phyloP scores from a whole-genome alignment of 2,329 filamentous ascomycete genomes.

The Cladosporium phlei region DNA sequence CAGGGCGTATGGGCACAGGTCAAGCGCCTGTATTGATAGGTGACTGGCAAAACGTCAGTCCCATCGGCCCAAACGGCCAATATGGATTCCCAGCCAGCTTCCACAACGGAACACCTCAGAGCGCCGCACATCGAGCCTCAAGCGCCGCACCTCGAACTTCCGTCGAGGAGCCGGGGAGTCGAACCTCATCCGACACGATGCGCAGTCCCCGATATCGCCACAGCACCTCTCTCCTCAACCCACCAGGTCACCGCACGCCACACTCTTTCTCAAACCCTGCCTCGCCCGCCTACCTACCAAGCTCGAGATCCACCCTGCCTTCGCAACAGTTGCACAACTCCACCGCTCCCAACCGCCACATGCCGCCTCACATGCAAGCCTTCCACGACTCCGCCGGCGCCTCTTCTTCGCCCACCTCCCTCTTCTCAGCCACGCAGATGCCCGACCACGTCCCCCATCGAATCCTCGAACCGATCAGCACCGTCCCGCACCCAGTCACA shows the following conservation, averaged over 20 bases:
- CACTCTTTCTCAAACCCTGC: background rate
- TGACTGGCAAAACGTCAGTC: constrained; percentile 27
- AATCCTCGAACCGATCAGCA: constrained; percentile 20
- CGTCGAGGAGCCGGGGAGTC: constrained; percentile 21
- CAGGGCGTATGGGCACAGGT: constrained; percentile 17
- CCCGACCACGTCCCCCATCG: constrained; percentile 27
- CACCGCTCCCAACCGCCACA: constrained; percentile 13
- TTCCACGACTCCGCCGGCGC: constrained; percentile 26
- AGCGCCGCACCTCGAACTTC: constrained; percentile 10
- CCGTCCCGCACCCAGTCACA: constrained; percentile 30
- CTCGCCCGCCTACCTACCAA: background rate
- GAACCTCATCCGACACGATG: constrained; percentile 19
- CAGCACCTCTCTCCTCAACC: constrained; percentile 25
- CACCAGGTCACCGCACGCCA: constrained; percentile 20
- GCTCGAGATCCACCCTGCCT: background rate
- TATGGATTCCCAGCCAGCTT: constrained; percentile 11
- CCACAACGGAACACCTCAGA: constrained; percentile 13
- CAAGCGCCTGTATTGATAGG: constrained; percentile 23
- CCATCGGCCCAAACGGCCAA: constrained; percentile 15
- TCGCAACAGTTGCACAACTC: constrained; percentile 11
- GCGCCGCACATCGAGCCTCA: no score
- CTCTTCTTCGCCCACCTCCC: constrained; percentile 15
- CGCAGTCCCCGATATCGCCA: constrained; percentile 18
- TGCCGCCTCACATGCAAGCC: constrained; percentile 31
- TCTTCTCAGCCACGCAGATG: constrained; percentile 26